A percentile compares a stretch with the other conserved stretches of the same genome.
Conservation (phyloP, 2,329 filamentous ascomycete species). For the Fusarium mexicanum region DNA sequence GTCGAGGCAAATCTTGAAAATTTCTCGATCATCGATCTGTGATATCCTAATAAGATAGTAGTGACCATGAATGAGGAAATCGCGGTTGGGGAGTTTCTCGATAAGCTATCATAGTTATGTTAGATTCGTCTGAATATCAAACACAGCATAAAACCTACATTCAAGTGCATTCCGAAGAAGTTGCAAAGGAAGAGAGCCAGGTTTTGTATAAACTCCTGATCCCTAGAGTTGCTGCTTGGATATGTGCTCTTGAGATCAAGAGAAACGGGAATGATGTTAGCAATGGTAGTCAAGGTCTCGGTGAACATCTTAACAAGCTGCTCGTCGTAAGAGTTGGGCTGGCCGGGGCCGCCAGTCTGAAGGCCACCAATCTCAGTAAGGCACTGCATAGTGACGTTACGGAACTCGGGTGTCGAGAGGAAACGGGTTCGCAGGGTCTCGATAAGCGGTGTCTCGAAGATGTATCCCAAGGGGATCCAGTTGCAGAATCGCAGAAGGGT, state of each 20-base stretch:
- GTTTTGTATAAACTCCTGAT: slow-evolving; percentile 98
- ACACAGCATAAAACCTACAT: slow-evolving; percentile 60
- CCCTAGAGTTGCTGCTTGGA: slow-evolving; percentile 86
- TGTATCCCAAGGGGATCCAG: slow-evolving; percentile 98
- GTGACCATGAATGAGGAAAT: slow-evolving; percentile 94
- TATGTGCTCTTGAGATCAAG: slow-evolving; percentile 94
- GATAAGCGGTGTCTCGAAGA: slow-evolving; percentile 97
- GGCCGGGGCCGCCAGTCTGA: slow-evolving; percentile 78
- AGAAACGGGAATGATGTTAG: slow-evolving; percentile 89
- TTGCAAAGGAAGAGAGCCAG: slow-evolving; percentile 95
- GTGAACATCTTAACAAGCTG: slow-evolving; percentile 99
- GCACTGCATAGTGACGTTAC: slow-evolving; percentile 95
- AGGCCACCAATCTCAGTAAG: slow-evolving; percentile 96
- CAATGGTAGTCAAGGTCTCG: slow-evolving; percentile 90
- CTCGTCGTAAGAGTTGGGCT: slow-evolving; percentile 84
- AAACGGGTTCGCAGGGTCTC: slow-evolving; percentile 93
- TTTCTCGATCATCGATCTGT: slow-evolving; percentile 97
- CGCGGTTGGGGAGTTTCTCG: slow-evolving; percentile 93
- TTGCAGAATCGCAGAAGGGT: slow-evolving; percentile 96
- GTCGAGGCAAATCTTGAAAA: slow-evolving; percentile 99
- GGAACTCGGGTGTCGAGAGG: slow-evolving; percentile 91
- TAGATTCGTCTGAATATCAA: slow-evolving; percentile 24
- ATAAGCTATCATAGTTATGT: slow-evolving; percentile 69
- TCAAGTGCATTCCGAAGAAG: slow-evolving; percentile 94
- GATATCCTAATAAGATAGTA: slow-evolving; percentile 99